Conservation (phyloP, 108 stramenopile species). For the Cyclotella sp. region DNA sequence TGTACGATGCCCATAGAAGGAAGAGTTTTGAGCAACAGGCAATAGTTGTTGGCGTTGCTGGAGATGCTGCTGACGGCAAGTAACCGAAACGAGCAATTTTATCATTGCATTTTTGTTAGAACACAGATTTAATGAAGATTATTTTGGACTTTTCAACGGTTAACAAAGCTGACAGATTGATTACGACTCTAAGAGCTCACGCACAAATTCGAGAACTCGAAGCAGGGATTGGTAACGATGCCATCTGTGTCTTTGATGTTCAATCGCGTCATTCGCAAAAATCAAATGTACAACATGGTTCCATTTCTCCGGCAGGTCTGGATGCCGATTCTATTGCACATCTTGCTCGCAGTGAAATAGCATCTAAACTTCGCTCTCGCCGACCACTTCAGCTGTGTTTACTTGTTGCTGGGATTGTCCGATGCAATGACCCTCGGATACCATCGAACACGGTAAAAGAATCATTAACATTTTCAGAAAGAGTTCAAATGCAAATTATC, state of each 20-base stretch:
- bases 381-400: slow-evolving; percentile 60
- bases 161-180: slow-evolving; percentile 60
- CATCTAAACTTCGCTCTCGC: slow-evolving; percentile 55
- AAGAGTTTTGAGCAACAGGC: slow-evolving; percentile 51
- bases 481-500: slow-evolving; percentile 50
- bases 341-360: slow-evolving; percentile 60
- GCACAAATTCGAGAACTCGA: slow-evolving; percentile 69
- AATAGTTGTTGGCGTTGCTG: slow-evolving; percentile 77
- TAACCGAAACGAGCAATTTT: background rate
- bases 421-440: background rate
- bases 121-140: no score
- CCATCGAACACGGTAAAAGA: background rate
- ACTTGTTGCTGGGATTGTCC: slow-evolving; percentile 73
- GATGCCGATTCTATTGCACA: slow-evolving; percentile 69
- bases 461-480: slow-evolving; percentile 22
- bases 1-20: background rate
- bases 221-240: slow-evolving; percentile 71
- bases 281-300: background rate
- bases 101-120: no score
- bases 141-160: background rate
- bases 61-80: slow-evolving; percentile 65
- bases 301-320: slow-evolving; percentile 44
- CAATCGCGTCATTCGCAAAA: background rate
- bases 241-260: slow-evolving; percentile 49
- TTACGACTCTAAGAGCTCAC: slow-evolving; percentile 55